Percentiles rank a stretch among this genome's conserved stretches.
Conservation (phyloP, 2,329 filamentous ascomycete genomes). For the Neophaeococcomyces mojaviensis region DNA sequence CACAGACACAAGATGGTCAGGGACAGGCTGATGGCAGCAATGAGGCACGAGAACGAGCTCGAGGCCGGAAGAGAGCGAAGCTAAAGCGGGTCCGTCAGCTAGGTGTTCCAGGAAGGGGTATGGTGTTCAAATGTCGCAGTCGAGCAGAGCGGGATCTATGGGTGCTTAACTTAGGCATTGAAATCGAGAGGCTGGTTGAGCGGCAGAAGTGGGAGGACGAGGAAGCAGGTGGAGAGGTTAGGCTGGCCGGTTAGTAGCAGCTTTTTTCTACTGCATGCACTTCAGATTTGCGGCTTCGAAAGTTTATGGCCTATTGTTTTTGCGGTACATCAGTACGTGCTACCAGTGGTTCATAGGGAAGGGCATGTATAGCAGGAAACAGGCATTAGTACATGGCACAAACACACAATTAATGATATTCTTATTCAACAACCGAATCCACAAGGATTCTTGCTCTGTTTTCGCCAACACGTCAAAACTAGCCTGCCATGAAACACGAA, state of each 20-base stretch:
- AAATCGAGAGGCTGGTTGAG: slow-evolving; percentile 7
- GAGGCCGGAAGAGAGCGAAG: slow-evolving; percentile 23
- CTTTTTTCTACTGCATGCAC: too few species aligned
- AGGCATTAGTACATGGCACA: too few species aligned
- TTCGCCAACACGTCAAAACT: too few species aligned
- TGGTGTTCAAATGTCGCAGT: slow-evolving; percentile 60
- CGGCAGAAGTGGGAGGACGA: slow-evolving; percentile 7
- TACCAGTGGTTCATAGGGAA: too few species aligned
- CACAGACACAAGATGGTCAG: neutral
- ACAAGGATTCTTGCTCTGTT: too few species aligned
- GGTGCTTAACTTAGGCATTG: slow-evolving; percentile 37
- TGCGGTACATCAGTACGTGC: too few species aligned
- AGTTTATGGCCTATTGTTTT: too few species aligned
- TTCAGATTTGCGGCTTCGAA: too few species aligned
- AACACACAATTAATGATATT: too few species aligned
- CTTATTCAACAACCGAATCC: too few species aligned
- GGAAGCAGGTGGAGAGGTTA: slow-evolving; percentile 3
- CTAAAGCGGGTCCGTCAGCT: slow-evolving; percentile 54
- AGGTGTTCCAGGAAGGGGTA: slow-evolving; percentile 53
- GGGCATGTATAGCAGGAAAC: too few species aligned
- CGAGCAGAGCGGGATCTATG: slow-evolving; percentile 60
- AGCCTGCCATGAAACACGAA: too few species aligned
- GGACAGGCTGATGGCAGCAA: neutral
- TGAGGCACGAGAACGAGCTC: neutral
- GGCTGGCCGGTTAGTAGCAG: slow-evolving; percentile 7